Base-by-base conservation (phyloP, 257 asterid species). In the Schizonepeta tenuifolia region DNA sequence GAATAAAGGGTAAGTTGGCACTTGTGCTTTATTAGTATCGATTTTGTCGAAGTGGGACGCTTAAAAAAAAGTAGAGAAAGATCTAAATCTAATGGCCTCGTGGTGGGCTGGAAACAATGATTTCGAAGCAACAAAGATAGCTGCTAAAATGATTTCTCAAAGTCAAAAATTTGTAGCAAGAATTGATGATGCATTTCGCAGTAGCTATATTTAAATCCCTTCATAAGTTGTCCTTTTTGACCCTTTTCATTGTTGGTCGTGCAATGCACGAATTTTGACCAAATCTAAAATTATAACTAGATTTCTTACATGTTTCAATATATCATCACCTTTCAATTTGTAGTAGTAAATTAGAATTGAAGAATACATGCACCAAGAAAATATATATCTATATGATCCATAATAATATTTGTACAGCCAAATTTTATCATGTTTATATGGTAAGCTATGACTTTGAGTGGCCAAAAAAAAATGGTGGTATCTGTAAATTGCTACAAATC, bases 21-120 rank as follows among this genome's bases (percentile, higher is more conserved):
- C 33, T 61, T 58, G 22, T 75, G 46, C 66, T 47, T 68, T 60
- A 33, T 49, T 60, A 61, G 22, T 54, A 51, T 11, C n/a, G 69
- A 51, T 61, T 51, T 53, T 35, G 3, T 69, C 53, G 76, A 35
- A 71, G 57, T 47, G 65, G 77, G 61, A 58, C 51, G 57, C 33
- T 49, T 36, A 22, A 58, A 56, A 38, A 40, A 57, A 17, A 66
- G 21, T 55, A 15, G 43, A 65, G 67, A 72, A 77, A 54, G 58
- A 73, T 67, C 75, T 51, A 65, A 49, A 67, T 67, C 75, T 51
- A 65, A 49, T 72, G 49, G 58, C 49, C 49, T 71, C 77, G 12
- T 66, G 70, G 12, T 66, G 70, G 66, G 70, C 60, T 65, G 54
- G 26, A 58, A 38, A 50, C 56, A 17, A 50, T 50, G 3, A 50